phyloP scores from a whole-genome alignment of 1,139 yeast genomes.

The Sporopachydermia cereana region DNA sequence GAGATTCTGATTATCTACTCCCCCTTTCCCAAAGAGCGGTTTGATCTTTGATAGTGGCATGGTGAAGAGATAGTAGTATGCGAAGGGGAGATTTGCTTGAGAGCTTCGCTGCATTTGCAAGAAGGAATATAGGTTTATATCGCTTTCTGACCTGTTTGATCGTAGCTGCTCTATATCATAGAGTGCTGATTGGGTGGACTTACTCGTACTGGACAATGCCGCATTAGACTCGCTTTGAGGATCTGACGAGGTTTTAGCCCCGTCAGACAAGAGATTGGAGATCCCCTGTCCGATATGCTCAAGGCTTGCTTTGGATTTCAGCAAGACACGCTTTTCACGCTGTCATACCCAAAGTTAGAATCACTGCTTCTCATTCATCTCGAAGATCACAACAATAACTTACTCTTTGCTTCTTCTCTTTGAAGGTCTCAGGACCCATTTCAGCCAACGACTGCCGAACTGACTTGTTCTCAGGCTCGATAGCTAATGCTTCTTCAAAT shows the following conservation, averaged over 20 bases:
- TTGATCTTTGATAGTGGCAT: slow-evolving; percentile 24
- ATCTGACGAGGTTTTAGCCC: slow-evolving; percentile 9
- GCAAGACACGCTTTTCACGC: too few species aligned
- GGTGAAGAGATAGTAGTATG: slow-evolving; percentile 32
- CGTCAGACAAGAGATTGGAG: too few species aligned
- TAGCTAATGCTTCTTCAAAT: slow-evolving; percentile 31
- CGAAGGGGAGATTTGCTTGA: slow-evolving; percentile 18
- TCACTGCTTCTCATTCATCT: too few species aligned
- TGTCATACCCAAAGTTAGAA: too few species aligned
- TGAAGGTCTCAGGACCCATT: slow-evolving; percentile 9
- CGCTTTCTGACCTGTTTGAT: slow-evolving; percentile 12
- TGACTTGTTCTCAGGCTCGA: slow-evolving; percentile 35
- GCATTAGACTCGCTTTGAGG: slow-evolving; percentile 6
- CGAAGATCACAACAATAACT: too few species aligned
- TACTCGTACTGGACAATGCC: slow-evolving; percentile 9
- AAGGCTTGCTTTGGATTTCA: too few species aligned
- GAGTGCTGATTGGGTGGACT: slow-evolving; percentile 12
- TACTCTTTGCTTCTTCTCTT: slow-evolving; percentile 13
- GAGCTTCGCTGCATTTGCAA: slow-evolving; percentile 16
- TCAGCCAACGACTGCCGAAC: slow-evolving; percentile 17
- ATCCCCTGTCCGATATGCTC: too few species aligned
- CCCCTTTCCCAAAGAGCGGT: slow-evolving; percentile 33
- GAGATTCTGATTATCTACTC: slow-evolving; percentile 47
- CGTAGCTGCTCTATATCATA: slow-evolving; percentile 7
- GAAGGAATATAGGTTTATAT: slow-evolving; percentile 16